Evolutionary conservation across 768 basidiomycete genomes (phyloP), one percentile per base, ranked within the genome.

Genomic region (Galerina sulciceps): DNA sequence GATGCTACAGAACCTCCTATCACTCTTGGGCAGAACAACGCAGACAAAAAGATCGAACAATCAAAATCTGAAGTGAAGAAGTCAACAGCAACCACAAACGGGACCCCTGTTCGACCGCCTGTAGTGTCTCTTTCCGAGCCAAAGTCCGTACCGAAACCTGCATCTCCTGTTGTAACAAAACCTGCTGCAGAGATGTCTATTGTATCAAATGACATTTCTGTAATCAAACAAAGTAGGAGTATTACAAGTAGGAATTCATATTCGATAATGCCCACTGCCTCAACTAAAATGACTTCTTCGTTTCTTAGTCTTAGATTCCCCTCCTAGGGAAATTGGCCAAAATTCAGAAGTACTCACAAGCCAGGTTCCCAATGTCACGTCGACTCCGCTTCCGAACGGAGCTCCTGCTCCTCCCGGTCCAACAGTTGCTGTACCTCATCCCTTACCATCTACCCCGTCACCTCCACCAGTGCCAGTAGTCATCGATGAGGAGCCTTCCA

Each of bases 161-260:
- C 38, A 37, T 48, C 49, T 47, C 23, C 59, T 50, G 41, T 44
- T 54, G 45, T 54, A 42, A 51, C 55, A 47, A 58, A 59, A 53
- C 36, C 54, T 38, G 18, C 58, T 53, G 41, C 53, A 20, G 43
- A 60, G 50, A 35, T 42, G 54, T 42, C 57, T 47, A 42, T 46
- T 26, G 36, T 47, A 35, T 42, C 55, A 57, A 58, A 41, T 59
- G 54, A 45, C 40, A 45, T 48, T 18, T 38, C 48, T 52, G 20
- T 54, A 18, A 40, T 43, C 23, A 58, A 46, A 40, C 56, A 47
- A 20, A 31, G 22, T 34, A 17, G 35, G 36, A 47, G 36, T 55
- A 9, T 54, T 18, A 60, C 53, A 63, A 57, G 63, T 65, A 60
- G 22, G 63, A 43, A 44, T 22, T 46, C 36, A 45, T 54, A 10